Percentiles rank a stretch among this genome's conserved stretches.
phyloP scores from a whole-genome alignment of 176 grass and related monocot species.

The Carex littledalei region DNA sequence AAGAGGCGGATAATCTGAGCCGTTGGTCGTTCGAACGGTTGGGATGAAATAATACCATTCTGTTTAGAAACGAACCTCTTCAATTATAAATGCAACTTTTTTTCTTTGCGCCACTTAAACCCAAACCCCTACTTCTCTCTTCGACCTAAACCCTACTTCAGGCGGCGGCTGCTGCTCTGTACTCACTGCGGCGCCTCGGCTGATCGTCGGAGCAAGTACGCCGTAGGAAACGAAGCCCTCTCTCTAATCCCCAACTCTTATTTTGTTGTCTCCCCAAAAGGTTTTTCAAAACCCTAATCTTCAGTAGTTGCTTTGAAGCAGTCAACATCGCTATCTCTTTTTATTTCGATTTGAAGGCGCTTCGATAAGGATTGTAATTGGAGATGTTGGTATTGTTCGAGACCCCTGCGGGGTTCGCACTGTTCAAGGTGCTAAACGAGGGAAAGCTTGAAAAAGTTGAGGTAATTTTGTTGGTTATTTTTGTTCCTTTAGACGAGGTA shows the following conservation, averaged over 20 bases:
- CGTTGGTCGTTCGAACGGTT: neutral
- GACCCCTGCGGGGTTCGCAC: constrained; percentile 84
- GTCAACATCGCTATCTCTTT: neutral
- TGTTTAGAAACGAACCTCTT: neutral
- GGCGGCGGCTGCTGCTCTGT: neutral
- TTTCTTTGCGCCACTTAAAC: neutral
- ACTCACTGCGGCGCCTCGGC: neutral
- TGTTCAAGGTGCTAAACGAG: constrained; percentile 90
- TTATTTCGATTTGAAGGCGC: neutral
- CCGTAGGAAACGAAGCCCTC: neutral
- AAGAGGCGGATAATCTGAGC: neutral
- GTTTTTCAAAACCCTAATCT: neutral
- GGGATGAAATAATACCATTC: neutral
- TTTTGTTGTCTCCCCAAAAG: neutral
- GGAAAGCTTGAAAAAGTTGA: constrained; percentile 76
- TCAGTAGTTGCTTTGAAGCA: neutral
- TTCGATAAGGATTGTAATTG: neutral
- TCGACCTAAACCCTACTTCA: constrained; percentile 3
- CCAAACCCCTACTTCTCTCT: neutral
- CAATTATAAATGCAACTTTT: neutral
- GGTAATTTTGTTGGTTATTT: constrained; percentile 22
- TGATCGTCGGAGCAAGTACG: neutral
- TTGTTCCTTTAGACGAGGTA: neutral
- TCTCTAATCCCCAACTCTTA: neutral
- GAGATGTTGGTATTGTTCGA: constrained; percentile 82